A percentile compares a stretch with the other conserved stretches of the same genome.
Conservation (phyloP, 2,329 filamentous ascomycete genomes). For the Diaporthe longicolla region DNA sequence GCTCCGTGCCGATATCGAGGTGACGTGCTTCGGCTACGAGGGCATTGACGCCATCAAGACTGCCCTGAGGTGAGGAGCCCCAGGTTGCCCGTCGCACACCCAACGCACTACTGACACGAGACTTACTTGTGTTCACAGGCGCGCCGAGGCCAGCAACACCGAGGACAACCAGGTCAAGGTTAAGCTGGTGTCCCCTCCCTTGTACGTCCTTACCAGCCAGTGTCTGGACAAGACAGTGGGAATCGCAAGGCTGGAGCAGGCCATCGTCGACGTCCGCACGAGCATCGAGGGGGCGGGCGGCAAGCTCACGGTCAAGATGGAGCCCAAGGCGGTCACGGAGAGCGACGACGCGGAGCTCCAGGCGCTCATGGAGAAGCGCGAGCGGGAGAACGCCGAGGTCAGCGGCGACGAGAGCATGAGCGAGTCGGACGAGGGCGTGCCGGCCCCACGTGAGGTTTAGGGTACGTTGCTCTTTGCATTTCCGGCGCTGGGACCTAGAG, state of each 20-base stretch:
- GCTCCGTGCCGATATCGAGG: conserved; percentile 97
- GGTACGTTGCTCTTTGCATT: conserved; percentile 35
- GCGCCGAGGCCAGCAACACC: conserved; percentile 93
- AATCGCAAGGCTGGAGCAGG: conserved; percentile 87
- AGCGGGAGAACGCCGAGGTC: conserved; percentile 97
- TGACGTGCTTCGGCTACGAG: conserved; percentile 95
- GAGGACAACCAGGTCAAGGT: conserved; percentile 96
- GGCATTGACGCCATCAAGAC: conserved; percentile 98
- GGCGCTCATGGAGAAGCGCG: conserved; percentile 98
- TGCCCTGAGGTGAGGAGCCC: conserved; percentile 75
- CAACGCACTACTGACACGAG: not conserved
- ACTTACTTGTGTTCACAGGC: conserved; percentile 7
- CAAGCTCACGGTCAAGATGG: conserved; percentile 93
- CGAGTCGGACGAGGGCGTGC: conserved; percentile 91
- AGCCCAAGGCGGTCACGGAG: conserved; percentile 98
- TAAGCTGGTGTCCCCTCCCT: conserved; percentile 95
- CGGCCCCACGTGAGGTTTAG: conserved; percentile 51
- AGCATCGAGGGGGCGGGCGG: conserved; percentile 86
- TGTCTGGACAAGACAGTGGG: conserved; percentile 93
- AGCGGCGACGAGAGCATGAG: conserved; percentile 97
- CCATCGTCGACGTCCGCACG: conserved; percentile 87
- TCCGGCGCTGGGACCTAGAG: conserved; percentile 40
- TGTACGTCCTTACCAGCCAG: conserved; percentile 96
- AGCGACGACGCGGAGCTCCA: conserved; percentile 97
- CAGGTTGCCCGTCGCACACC: not conserved